Conservation (phyloP, 2,329 filamentous ascomycete species). For the Scedosporium aurantiacum region DNA sequence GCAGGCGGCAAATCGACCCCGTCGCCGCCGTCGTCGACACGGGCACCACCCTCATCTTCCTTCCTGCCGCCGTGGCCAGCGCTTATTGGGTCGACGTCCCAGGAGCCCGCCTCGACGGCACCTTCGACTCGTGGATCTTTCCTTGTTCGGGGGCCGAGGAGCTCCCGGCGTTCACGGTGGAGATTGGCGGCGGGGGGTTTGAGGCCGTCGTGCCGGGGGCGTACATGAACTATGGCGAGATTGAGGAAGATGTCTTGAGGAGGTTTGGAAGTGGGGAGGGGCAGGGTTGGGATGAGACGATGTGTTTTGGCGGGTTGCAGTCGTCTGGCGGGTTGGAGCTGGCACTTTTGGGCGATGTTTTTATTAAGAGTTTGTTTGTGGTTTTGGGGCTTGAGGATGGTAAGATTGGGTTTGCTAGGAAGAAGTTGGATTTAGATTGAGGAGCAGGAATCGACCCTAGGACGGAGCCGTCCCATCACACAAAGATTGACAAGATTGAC, state of each 20-base stretch:
- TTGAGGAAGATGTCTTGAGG: conserved; percentile 21
- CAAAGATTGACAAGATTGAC: not conserved
- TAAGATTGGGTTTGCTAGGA: conserved; percentile 32
- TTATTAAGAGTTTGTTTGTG: conserved; percentile 67
- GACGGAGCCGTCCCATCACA: not conserved
- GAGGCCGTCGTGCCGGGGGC: conserved; percentile 41
- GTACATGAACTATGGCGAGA: conserved; percentile 43
- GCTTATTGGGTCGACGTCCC: conserved; percentile 49
- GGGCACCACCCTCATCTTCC: conserved; percentile 55
- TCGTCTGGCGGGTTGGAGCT: conserved; percentile 32
- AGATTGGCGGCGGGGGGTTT: conserved; percentile 35
- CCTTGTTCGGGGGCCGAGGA: conserved; percentile 41
- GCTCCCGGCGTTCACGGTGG: conserved; percentile 48
- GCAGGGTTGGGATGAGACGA: conserved; percentile 24
- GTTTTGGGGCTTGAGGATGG: conserved; percentile 50
- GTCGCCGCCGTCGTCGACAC: conserved; percentile 54
- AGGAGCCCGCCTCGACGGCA: conserved; percentile 35
- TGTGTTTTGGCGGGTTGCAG: conserved; percentile 72
- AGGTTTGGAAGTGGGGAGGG: not conserved
- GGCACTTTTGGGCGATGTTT: conserved; percentile 66
- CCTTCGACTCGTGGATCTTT: conserved; percentile 40
- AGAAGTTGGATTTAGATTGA: conserved; percentile 19
- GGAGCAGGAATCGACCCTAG: not conserved
- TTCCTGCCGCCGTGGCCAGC: conserved; percentile 42
- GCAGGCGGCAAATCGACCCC: conserved; percentile 22